A percentile compares a stretch with the other conserved stretches of the same genome.
phyloP scores from a whole-genome alignment of 2,329 filamentous ascomycete genomes.

The Bertia moriformis region DNA sequence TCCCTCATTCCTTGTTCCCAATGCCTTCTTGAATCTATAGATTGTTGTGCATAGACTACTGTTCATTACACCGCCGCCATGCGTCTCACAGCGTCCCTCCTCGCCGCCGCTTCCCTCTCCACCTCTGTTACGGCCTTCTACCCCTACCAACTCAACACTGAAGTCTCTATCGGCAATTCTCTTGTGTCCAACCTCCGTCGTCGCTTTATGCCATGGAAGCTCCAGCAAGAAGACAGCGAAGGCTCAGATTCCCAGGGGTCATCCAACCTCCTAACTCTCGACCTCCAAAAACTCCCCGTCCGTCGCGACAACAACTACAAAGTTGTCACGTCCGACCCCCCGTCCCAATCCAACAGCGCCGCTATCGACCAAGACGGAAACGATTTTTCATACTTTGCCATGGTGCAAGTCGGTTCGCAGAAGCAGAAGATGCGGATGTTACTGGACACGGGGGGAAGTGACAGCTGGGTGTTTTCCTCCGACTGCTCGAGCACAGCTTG shows the following conservation, averaged over 20 bases:
- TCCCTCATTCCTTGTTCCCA: too few relatives aligned
- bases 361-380: conserved; percentile 6
- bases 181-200: neutral
- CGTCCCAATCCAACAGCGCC: conserved; percentile 5
- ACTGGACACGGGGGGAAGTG: conserved; percentile 14
- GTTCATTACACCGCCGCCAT: conserved; percentile 1
- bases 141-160: neutral
- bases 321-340: conserved; percentile 4
- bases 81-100: neutral
- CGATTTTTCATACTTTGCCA: conserved; percentile 8
- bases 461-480: conserved; percentile 40
- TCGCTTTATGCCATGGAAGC: neutral
- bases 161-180: neutral
- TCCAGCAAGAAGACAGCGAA: neutral
- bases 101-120: neutral
- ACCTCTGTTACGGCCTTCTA: neutral
- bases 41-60: conserved; percentile 8
- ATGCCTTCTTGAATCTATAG: too few relatives aligned
- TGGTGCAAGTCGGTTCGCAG: conserved; percentile 8
- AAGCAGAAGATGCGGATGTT: conserved; percentile 8
- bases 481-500: conserved; percentile 13
- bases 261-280: neutral
- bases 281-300: neutral
- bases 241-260: neutral
- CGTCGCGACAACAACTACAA: conserved; percentile 1